phyloP scores from a whole-genome alignment of 306 rosid genomes.

The Lathyrus tuberosus region DNA sequence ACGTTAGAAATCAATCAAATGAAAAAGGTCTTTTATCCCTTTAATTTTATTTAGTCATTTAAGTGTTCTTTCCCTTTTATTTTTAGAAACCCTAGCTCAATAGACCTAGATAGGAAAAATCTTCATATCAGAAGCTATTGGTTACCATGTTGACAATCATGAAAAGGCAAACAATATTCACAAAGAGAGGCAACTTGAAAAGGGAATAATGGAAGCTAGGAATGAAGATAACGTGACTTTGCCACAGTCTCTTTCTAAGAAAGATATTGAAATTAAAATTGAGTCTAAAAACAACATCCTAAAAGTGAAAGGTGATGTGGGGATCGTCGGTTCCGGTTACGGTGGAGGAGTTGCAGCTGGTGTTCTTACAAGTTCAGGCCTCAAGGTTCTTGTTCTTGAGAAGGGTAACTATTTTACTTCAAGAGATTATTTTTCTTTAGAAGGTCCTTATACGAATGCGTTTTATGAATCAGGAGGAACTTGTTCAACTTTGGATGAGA shows the following conservation, averaged over 20 bases:
- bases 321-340: conserved; percentile 81
- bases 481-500: conserved; percentile 52
- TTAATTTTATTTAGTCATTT: too few species aligned
- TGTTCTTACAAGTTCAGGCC: conserved; percentile 71
- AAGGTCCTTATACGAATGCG: conserved; percentile 73
- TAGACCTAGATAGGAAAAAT: too few species aligned
- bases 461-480: conserved; percentile 75
- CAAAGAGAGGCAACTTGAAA: conserved; percentile 56
- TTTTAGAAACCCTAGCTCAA: too few species aligned
- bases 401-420: conserved; percentile 75
- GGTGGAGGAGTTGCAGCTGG: conserved; percentile 93
- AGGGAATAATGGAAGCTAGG: conserved; percentile 66
- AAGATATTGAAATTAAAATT: conserved; percentile 53
- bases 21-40: too few species aligned
- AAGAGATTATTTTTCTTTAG: conserved; percentile 68
- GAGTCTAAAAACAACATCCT: conserved; percentile 44
- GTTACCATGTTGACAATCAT: conserved; percentile 53
- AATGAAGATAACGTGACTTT: conserved; percentile 52
- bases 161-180: conserved; percentile 29
- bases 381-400: conserved; percentile 77
- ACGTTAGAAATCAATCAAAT: too few species aligned
- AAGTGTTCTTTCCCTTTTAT: too few species aligned
- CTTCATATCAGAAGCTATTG: conserved; percentile 88
- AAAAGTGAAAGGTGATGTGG: conserved; percentile 70
- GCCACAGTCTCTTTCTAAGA: conserved; percentile 49